Base-by-base conservation (phyloP, 2,329 filamentous ascomycete genomes). In the Exophiala calicioides region DNA sequence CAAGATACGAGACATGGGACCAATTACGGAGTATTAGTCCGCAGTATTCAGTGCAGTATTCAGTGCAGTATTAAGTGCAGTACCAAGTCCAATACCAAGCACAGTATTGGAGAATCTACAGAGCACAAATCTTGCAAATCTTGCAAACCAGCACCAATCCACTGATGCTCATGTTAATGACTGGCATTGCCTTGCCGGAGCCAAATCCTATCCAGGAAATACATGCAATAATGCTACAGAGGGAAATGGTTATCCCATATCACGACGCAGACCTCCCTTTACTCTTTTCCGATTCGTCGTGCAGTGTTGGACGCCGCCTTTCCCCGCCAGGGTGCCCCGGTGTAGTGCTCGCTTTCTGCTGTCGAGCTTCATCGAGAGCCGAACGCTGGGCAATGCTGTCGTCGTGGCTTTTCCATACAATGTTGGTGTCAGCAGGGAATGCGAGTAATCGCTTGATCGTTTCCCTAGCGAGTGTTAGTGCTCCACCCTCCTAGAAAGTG, bases 371-470 rank as follows among this genome's bases (percentile, higher is more conserved):
- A 62, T 96, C 90, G 55, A 95, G 90, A 15, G 88, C 88, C 21
- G 85, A 87, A 58, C 90, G 82, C 71, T 96, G 90, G 58, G 89
- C 86, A 64, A 98, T 96, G 68, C 89, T 95, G 56, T 91, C 88
- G 64, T 96, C 90, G 68, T 98, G 93, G 64, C 86, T 93, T 73
- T 95, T 95, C 82, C 90, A 98, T 60, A 93, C 84, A 50, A 98
- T 85, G 62, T 86, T 87, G 27, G 93, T 97, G 66, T 95, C 91
- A 33, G 82, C 72, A 1, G 91, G 91, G 65, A 96, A 88, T 58
- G 82, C 80, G 46, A 98, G 82, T 56, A 94, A 78, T 55, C 89
- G 86, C 72, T 94, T 95, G 78, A 97, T 90, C 24, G 86, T 95
- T 73, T 98, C 90, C 58, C 90, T 95, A 53, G 20, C 10, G 36